phyloP scores from a whole-genome alignment of 1,284 basidiomycete species.

The Sanguinoderma infundibulare region DNA sequence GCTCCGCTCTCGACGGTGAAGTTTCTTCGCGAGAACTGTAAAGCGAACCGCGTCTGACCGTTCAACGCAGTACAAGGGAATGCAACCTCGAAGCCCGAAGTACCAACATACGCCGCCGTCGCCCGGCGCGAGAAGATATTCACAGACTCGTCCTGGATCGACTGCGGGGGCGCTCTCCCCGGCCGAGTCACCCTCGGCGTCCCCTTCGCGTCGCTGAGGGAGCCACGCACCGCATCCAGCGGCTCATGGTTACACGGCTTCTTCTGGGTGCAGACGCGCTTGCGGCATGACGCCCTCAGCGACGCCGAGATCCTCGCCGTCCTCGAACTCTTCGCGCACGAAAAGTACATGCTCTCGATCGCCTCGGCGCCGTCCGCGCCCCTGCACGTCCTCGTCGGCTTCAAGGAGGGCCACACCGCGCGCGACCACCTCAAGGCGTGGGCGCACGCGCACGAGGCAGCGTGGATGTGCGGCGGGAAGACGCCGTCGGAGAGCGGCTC shows the following conservation, averaged over 20 bases:
- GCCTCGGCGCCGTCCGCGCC: conserved; percentile 33
- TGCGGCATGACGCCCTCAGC: neutral
- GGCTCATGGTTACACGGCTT: neutral
- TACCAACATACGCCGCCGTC: neutral
- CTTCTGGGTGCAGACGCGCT: neutral
- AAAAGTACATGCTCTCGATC: conserved; percentile 57
- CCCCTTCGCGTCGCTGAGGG: conserved; percentile 16
- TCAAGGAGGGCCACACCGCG: conserved; percentile 52
- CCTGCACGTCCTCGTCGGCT: conserved; percentile 42
- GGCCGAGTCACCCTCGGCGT: conserved; percentile 21
- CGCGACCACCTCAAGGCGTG: conserved; percentile 61
- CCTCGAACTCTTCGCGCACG: conserved; percentile 40
- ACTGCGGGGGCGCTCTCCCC: neutral
- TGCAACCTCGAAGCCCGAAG: neutral
- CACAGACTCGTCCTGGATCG: conserved; percentile 14
- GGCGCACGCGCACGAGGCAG: conserved; percentile 47
- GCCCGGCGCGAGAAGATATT: conserved; percentile 26
- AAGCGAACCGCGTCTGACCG: neutral
- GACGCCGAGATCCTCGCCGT: conserved; percentile 16
- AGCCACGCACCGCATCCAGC: neutral
- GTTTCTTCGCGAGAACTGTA: neutral
- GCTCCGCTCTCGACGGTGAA: conserved; percentile 12
- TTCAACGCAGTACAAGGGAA: conserved; percentile 3
- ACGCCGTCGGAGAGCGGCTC: conserved; percentile 16
- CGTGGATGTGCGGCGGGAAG: conserved; percentile 11